Conservation (phyloP, 768 basidiomycete species). For the Tricholomella constricta region DNA sequence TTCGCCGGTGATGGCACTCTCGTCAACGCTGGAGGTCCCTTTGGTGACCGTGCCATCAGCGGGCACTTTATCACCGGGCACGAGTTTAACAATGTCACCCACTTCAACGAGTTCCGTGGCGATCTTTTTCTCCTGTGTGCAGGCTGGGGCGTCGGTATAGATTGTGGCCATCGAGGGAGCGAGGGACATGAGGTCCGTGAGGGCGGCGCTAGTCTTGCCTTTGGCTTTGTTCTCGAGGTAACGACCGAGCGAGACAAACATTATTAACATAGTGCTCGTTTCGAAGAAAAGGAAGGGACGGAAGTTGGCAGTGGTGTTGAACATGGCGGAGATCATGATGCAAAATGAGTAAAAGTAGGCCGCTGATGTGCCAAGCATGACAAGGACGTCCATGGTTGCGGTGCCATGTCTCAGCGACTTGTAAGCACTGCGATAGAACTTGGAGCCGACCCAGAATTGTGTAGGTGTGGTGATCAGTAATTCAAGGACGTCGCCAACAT, state of each 20-base stretch:
- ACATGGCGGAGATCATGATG: constrained; percentile 63
- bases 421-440: constrained; percentile 88
- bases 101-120: constrained; percentile 94
- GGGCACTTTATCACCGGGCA: constrained; percentile 95
- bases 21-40: constrained; percentile 89
- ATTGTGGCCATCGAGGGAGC: constrained; percentile 95
- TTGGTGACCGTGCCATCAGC: constrained; percentile 90
- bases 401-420: constrained; percentile 87
- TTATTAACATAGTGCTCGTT: constrained; percentile 98
- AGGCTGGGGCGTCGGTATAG: constrained; percentile 82
- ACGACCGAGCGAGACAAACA: constrained; percentile 93
- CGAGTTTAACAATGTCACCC: constrained; percentile 89
- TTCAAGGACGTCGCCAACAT: constrained; percentile 79
- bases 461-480: constrained; percentile 84
- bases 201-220: constrained; percentile 93
- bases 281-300: constrained; percentile 95
- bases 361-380: constrained; percentile 93
- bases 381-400: constrained; percentile 97
- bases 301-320: constrained; percentile 65
- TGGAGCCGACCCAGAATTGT: constrained; percentile 88
- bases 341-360: constrained; percentile 90
- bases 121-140: constrained; percentile 86
- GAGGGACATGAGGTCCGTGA: constrained; percentile 95
- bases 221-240: constrained; percentile 97
- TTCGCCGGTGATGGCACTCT: constrained; percentile 96